Evolutionary conservation across 805 yeast genomes (phyloP).

Genomic region (Ogataea sp.): DNA sequence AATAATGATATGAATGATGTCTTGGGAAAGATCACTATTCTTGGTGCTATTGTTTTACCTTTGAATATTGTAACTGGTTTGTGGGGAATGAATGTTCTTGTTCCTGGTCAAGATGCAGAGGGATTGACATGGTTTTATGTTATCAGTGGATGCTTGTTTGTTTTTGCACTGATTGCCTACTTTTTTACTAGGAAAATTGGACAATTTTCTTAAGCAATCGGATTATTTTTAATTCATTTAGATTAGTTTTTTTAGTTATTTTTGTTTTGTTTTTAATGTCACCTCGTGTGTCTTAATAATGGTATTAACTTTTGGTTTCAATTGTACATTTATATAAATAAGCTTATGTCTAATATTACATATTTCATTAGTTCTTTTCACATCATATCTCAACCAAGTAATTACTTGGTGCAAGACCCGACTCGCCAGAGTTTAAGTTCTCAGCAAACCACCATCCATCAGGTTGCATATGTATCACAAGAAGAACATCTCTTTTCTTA

Average conservation of each 20-base stretch:
- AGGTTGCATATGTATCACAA: conserved; percentile 49
- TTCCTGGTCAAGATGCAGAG: conserved; percentile 80
- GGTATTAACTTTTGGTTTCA: not conserved
- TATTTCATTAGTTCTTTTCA: too few relatives aligned
- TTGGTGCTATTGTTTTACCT: conserved; percentile 94
- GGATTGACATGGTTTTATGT: conserved; percentile 60
- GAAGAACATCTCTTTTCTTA: conserved; percentile 46
- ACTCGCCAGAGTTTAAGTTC: conserved; percentile 32
- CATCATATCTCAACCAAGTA: conserved; percentile 30
- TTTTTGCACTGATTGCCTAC: conserved; percentile 39
- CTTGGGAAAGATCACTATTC: conserved; percentile 81
- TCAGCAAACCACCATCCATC: conserved; percentile 77
- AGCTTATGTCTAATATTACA: not conserved
- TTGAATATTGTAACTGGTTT: conserved; percentile 92
- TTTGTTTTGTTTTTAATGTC: too few relatives aligned
- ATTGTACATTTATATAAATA: not conserved
- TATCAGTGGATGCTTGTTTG: conserved; percentile 36
- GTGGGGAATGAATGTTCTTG: conserved; percentile 98
- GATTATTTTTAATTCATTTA: not conserved
- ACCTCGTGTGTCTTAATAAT: not conserved
- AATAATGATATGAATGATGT: conserved; percentile 97
- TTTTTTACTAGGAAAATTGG: conserved; percentile 37
- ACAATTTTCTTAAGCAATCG: conserved; percentile 9
- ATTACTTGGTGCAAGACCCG: conserved; percentile 62
- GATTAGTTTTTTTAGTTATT: not conserved